Conservation (phyloP, 257 asterid species). For the Salvia hispanica region DNA sequence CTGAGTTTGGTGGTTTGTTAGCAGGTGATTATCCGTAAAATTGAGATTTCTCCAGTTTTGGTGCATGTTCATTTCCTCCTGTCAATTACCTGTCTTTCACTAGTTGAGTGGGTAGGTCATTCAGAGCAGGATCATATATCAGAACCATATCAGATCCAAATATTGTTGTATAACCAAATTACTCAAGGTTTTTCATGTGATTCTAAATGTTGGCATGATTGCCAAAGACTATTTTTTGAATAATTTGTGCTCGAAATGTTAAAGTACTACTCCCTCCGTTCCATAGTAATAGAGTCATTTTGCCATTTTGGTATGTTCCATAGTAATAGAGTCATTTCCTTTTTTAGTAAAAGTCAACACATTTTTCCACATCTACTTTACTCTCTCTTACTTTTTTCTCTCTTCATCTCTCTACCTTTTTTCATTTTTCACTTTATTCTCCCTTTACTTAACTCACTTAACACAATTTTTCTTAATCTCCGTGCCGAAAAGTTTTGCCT, state of each 20-base stretch:
- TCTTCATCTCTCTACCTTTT: no score
- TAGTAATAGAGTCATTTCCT: no score
- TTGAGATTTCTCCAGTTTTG: conserved; percentile 20
- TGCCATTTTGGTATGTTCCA: no score
- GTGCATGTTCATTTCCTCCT: conserved; percentile 13
- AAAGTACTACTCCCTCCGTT: no score
- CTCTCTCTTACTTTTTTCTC: no score
- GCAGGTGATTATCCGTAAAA: conserved; percentile 55
- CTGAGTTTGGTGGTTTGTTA: conserved; percentile 65
- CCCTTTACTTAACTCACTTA: no score
- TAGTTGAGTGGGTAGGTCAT: conserved; percentile 24
- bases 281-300: no score
- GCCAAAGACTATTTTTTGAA: neutral
- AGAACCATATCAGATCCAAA: conserved; percentile 15
- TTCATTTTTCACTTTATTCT: no score
- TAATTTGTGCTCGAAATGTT: neutral
- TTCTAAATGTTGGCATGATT: neutral
- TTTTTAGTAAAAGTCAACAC: no score
- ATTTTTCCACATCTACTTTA: no score
- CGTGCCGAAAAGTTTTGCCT: no score
- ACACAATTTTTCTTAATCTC: no score
- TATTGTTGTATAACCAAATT: conserved; percentile 4
- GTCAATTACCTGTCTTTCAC: conserved; percentile 11
- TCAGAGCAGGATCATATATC: neutral
- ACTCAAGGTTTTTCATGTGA: neutral